These are phyloP conservation scores for Claviceps sp. DNA, from an alignment of 2,329 filamentous ascomycete genomes.

Conservation along the genomic window DNA sequence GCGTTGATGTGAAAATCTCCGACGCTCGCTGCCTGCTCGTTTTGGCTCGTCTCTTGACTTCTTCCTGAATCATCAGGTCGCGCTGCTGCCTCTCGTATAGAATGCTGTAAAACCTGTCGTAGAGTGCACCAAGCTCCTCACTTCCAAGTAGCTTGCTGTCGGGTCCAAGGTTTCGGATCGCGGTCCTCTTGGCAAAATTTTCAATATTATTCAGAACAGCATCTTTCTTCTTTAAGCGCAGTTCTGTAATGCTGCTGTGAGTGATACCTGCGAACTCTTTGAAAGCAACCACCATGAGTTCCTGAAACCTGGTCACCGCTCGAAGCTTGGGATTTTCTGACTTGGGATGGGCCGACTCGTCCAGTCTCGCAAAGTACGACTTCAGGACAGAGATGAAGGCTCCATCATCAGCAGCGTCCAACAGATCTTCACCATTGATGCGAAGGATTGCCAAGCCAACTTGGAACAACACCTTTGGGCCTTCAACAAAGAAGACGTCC, in stretches of 20 bases:
- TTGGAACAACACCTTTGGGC: conserved; percentile 93
- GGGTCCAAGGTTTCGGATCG: conserved; percentile 86
- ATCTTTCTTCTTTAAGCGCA: conserved; percentile 85
- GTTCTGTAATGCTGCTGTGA: conserved; percentile 78
- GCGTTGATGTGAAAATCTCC: conserved; percentile 22
- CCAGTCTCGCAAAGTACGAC: conserved; percentile 80
- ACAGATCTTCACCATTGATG: conserved; percentile 89
- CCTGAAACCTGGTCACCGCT: conserved; percentile 90
- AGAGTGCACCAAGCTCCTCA: conserved; percentile 78
- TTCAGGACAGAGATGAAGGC: conserved; percentile 95
- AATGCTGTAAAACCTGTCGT: conserved; percentile 87
- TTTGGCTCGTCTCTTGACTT: conserved; percentile 53
- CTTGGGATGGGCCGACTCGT: conserved; percentile 90
- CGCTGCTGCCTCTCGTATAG: conserved; percentile 86
- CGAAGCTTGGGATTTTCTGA: conserved; percentile 91
- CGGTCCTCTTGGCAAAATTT: conserved; percentile 91
- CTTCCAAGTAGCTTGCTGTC: conserved; percentile 83
- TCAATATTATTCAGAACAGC: conserved; percentile 92
- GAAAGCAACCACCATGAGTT: conserved; percentile 97
- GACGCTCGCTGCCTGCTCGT: conserved; percentile 33
- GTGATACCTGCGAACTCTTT: conserved; percentile 96
- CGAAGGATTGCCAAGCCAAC: conserved; percentile 91
- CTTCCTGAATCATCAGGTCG: conserved; percentile 62
- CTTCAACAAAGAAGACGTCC: conserved; percentile 96
- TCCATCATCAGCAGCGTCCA: conserved; percentile 88